Evolutionary conservation across 108 stramenopile species (phyloP), one percentile per base, ranked within the genome.

Genomic region (Mediolabrus comicus): DNA sequence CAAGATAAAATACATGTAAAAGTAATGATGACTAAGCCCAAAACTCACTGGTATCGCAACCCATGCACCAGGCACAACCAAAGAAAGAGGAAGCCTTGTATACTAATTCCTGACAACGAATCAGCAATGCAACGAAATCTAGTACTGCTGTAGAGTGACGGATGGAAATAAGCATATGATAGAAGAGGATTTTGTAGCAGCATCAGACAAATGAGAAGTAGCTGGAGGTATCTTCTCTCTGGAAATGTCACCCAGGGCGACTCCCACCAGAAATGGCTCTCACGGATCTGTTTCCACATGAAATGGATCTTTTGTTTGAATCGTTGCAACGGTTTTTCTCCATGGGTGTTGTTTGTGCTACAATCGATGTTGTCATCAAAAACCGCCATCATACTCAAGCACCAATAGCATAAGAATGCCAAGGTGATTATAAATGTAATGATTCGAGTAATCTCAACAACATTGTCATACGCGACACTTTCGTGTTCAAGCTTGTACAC

Each of bases 31-130:
- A 46, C n/a, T 2, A 29, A 46, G 19, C 32, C 5, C 28, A 14
- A 27, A 62, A 69, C 75, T 77, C 28, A 77, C 76, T 94, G 90
- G 67, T 86, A 94, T 28, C 89, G 77, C 55, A 94, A 68, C 2
- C 90, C 90, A 13, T 91, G 82, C 51, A 91, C 78, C 28, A 94
- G 75, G 43, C 86, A 88, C 1, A 88, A 69, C 84, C 87, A 91
- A 25, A 91, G 59, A 34, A 90, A 80, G 19, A 91, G 59, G 30
- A 90, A 79, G n/a, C 83, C 75, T 25, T 88, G 88, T 17, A 90
- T 71, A 16, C 93, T 91, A 41, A 87, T 84, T 0, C 87, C 89
- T 10, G 85, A 75, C 10, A 87, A 33, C 0, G 83, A 84, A 59
- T 92, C 85, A 6, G 88, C 86, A 30, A 74, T 49, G 3, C 62